Conservation (phyloP, 1,139 yeast species). For the Waltiozyma sp. region DNA sequence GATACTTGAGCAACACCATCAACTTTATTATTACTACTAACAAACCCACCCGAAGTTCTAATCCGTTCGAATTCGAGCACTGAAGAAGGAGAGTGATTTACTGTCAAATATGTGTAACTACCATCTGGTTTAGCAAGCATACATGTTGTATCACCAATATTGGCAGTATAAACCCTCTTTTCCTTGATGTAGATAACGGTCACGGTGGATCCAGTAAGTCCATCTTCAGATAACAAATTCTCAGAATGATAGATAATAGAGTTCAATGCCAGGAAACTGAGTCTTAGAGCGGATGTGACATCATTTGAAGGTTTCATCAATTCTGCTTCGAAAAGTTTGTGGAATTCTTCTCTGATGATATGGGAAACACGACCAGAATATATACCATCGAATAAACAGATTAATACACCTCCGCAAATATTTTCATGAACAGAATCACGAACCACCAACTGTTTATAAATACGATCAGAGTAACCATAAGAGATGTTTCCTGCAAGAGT, state of each 20-base stretch:
- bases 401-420: slow-evolving; percentile 70
- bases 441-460: slow-evolving; percentile 64
- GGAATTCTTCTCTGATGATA: slow-evolving; percentile 63
- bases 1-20: slow-evolving; percentile 80
- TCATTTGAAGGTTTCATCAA: slow-evolving; percentile 45
- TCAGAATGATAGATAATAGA: slow-evolving; percentile 58
- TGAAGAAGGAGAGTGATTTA: slow-evolving; percentile 76
- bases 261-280: slow-evolving; percentile 70
- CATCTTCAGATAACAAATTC: slow-evolving; percentile 44
- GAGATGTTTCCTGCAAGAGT: slow-evolving; percentile 60
- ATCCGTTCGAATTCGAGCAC: slow-evolving; percentile 77
- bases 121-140: slow-evolving; percentile 74
- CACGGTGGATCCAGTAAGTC: slow-evolving; percentile 76
- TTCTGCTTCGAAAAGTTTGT: slow-evolving; percentile 41
- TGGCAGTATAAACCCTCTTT: slow-evolving; percentile 65
- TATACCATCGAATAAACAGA: slow-evolving; percentile 85
- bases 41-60: slow-evolving; percentile 85
- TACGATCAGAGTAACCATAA: slow-evolving; percentile 84
- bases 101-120: slow-evolving; percentile 61
- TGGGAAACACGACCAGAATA: slow-evolving; percentile 65
- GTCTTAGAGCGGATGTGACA: slow-evolving; percentile 57
- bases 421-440: slow-evolving; percentile 84
- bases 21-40: slow-evolving; percentile 72
- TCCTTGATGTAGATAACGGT: slow-evolving; percentile 73
- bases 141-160: slow-evolving; percentile 85